phyloP scores from a whole-genome alignment of 2,329 filamentous ascomycete genomes.

The Fusarium subglutinans region DNA sequence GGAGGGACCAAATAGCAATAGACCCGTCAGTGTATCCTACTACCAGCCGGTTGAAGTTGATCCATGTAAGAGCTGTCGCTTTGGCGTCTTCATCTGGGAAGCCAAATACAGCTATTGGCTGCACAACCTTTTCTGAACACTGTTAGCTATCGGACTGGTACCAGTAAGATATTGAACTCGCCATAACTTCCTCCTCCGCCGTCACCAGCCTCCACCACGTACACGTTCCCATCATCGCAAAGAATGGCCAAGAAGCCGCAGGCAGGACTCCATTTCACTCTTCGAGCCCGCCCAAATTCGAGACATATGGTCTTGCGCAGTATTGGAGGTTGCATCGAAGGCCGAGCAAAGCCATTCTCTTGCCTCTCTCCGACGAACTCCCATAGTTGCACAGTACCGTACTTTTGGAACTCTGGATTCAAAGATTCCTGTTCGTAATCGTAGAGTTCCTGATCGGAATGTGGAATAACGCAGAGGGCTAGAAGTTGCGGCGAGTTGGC shows the following conservation, averaged over 20 bases:
- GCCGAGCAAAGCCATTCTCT: slow-evolving; percentile 46
- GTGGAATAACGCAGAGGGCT: slow-evolving; percentile 61
- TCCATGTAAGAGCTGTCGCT: slow-evolving; percentile 65
- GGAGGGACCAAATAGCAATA: slow-evolving; percentile 65
- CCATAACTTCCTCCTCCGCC: slow-evolving; percentile 51
- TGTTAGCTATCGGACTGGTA: slow-evolving; percentile 31
- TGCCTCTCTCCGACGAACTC: slow-evolving; percentile 51
- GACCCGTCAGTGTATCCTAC: slow-evolving; percentile 67
- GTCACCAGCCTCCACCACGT: slow-evolving; percentile 56
- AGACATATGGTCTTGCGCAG: slow-evolving; percentile 58
- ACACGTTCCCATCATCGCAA: slow-evolving; percentile 60
- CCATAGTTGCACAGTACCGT: slow-evolving; percentile 64
- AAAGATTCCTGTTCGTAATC: slow-evolving; percentile 50
- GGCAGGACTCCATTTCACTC: slow-evolving; percentile 64
- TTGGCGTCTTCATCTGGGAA: slow-evolving; percentile 59
- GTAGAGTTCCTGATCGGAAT: slow-evolving; percentile 58
- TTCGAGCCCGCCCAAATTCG: slow-evolving; percentile 59
- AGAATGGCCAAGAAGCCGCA: slow-evolving; percentile 59
- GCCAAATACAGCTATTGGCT: slow-evolving; percentile 56
- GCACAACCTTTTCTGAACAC: slow-evolving; percentile 54
- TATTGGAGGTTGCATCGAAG: slow-evolving; percentile 49
- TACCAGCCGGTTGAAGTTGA: slow-evolving; percentile 63
- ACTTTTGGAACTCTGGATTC: slow-evolving; percentile 51
- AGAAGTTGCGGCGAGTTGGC: slow-evolving; percentile 57
- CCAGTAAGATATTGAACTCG: slow-evolving; percentile 38